These are phyloP conservation scores for Cicer judaicum DNA, from an alignment of 306 rosid genomes.

Conservation along the genomic window DNA sequence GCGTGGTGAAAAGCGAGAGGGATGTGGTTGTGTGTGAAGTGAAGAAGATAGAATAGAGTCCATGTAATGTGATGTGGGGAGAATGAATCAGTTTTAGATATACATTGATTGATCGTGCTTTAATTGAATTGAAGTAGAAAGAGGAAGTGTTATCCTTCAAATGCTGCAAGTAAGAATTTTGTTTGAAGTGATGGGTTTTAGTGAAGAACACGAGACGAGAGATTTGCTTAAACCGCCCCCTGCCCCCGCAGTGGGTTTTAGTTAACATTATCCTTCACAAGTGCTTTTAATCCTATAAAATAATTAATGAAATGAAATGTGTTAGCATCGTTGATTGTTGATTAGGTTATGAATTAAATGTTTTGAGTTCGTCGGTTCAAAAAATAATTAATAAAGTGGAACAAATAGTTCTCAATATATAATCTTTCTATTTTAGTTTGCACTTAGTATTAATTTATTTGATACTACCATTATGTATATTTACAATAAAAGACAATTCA, in stretches of 20 bases:
- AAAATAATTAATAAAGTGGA: no score
- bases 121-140: background rate
- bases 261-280: no score
- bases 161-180: background rate
- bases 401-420: no score
- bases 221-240: background rate
- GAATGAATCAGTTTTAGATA: slow-evolving; percentile 2
- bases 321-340: no score
- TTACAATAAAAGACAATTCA: no score
- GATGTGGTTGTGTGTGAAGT: slow-evolving; percentile 24
- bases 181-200: background rate
- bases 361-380: no score
- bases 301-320: no score
- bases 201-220: background rate
- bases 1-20: background rate
- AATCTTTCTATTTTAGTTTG: no score
- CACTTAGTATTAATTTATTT: no score
- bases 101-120: slow-evolving; percentile 13
- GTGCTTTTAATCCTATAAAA: no score
- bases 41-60: slow-evolving; percentile 35
- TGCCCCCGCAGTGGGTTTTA: background rate
- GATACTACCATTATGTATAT: no score
- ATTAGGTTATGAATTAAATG: no score
- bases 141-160: slow-evolving; percentile 7
- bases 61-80: slow-evolving; percentile 23